Percentiles rank a stretch among this genome's conserved stretches.
Conservation (phyloP, 306 rosid genomes). For the Castanopsis chinensis region DNA sequence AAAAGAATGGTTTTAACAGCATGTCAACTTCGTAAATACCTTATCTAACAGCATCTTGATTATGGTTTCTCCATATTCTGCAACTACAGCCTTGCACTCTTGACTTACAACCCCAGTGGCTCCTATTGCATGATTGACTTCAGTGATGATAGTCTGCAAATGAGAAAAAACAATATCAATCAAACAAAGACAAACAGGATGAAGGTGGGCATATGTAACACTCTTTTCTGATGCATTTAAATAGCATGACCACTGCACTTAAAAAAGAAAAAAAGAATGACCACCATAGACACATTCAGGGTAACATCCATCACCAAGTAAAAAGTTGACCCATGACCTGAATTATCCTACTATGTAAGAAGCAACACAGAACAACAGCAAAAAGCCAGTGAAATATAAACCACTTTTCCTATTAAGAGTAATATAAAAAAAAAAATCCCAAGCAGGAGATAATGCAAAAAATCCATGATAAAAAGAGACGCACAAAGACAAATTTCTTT, state of each 20-base stretch:
- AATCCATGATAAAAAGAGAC: too few species aligned
- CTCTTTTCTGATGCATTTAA: background rate
- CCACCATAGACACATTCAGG: background rate
- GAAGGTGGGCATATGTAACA: background rate
- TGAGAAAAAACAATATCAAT: conserved; percentile 6
- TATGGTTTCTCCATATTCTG: conserved; percentile 63
- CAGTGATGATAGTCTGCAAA: conserved; percentile 52
- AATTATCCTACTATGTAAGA: background rate
- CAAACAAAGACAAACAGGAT: background rate
- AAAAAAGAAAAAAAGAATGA: too few species aligned
- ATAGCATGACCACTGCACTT: too few species aligned
- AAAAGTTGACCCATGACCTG: background rate
- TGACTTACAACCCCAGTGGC: conserved; percentile 65
- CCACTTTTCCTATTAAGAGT: background rate
- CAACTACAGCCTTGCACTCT: conserved; percentile 65
- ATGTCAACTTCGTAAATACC: conserved; percentile 27
- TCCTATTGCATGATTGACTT: conserved; percentile 76
- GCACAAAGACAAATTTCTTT: too few species aligned
- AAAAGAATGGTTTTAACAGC: background rate
- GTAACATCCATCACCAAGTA: background rate
- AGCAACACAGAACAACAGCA: background rate
- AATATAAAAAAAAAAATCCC: background rate
- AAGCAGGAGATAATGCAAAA: background rate
- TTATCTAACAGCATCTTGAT: conserved; percentile 49
- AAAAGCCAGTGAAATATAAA: background rate